Evolutionary conservation across 495 filamentous ascomycete genomes (phyloP).

Genomic region (Echria macrotheca): DNA sequence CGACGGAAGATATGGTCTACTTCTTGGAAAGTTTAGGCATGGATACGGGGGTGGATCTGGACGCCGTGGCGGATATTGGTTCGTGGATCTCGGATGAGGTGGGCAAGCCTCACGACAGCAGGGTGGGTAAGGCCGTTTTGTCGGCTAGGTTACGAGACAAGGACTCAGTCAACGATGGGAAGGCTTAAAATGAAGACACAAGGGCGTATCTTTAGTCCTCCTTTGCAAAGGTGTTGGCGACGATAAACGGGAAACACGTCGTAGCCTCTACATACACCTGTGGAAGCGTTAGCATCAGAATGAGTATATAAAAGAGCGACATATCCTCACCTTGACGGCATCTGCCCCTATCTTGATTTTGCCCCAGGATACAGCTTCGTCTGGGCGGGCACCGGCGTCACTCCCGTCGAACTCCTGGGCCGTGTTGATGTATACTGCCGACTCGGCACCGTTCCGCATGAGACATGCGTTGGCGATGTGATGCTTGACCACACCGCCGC

Average conservation of each 20-base stretch:
- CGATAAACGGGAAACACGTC: slow-evolving; percentile 85
- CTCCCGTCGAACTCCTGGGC: slow-evolving; percentile 95
- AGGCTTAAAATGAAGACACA: not conserved
- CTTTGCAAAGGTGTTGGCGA: slow-evolving; percentile 87
- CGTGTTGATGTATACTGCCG: slow-evolving; percentile 94
- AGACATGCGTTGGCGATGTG: slow-evolving; percentile 95
- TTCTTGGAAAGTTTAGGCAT: slow-evolving; percentile 81
- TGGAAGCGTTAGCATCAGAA: not conserved
- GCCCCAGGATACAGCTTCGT: slow-evolving; percentile 97
- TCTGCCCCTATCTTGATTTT: slow-evolving; percentile 88
- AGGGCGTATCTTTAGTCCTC: slow-evolving; percentile 21
- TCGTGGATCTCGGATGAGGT: slow-evolving; percentile 85
- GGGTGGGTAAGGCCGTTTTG: slow-evolving; percentile 72
- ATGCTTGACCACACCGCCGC: slow-evolving; percentile 90
- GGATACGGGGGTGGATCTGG: slow-evolving; percentile 81
- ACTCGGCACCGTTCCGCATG: slow-evolving; percentile 95
- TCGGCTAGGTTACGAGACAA: slow-evolving; percentile 39
- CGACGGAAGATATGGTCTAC: slow-evolving; percentile 90
- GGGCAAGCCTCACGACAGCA: slow-evolving; percentile 67
- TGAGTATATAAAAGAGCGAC: not conserved
- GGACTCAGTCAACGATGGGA: not conserved
- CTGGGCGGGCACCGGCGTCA: slow-evolving; percentile 90
- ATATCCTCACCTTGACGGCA: slow-evolving; percentile 67
- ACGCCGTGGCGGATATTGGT: slow-evolving; percentile 73
- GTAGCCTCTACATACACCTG: slow-evolving; percentile 91